Percentiles rank a stretch among this genome's conserved stretches.
Evolutionary conservation across 352 stramenopile genomes (phyloP).

Genomic region (Globisporangium okanoganense): DNA sequence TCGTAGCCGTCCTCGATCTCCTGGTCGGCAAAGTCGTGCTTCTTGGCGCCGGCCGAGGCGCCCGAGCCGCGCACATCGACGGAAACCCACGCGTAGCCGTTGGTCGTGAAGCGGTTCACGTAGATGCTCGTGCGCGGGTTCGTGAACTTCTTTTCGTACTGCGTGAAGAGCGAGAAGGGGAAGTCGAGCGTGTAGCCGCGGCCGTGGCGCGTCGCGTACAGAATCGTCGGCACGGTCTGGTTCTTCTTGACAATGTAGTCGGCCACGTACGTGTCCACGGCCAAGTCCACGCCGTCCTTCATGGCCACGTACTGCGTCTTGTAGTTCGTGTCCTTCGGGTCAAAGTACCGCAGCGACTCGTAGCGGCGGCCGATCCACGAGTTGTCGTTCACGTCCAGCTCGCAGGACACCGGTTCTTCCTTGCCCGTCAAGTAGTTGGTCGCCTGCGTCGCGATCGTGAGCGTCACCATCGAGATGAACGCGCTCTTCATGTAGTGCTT

Average conservation of each 20-base stretch:
- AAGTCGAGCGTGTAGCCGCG: slow-evolving; percentile 80
- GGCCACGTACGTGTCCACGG: slow-evolving; percentile 69
- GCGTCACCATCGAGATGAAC: slow-evolving; percentile 71
- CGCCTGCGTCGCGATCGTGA: slow-evolving; percentile 50
- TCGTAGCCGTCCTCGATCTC: slow-evolving; percentile 75
- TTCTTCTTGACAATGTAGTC: slow-evolving; percentile 59
- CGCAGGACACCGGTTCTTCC: slow-evolving; percentile 56
- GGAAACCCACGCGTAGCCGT: slow-evolving; percentile 71
- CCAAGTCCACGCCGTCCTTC: slow-evolving; percentile 64
- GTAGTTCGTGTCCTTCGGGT: slow-evolving; percentile 65
- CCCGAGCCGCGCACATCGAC: slow-evolving; percentile 80
- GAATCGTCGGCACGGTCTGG: slow-evolving; percentile 56
- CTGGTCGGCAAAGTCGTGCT: slow-evolving; percentile 61
- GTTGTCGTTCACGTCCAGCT: slow-evolving; percentile 69
- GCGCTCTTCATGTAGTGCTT: slow-evolving; percentile 74
- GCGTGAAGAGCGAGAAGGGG: slow-evolving; percentile 67
- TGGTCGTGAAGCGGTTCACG: slow-evolving; percentile 65
- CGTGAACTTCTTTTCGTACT: slow-evolving; percentile 71
- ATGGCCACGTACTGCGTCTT: slow-evolving; percentile 73
- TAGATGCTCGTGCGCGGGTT: slow-evolving; percentile 76
- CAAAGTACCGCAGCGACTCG: slow-evolving; percentile 71
- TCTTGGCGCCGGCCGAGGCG: slow-evolving; percentile 61
- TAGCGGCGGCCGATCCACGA: slow-evolving; percentile 65
- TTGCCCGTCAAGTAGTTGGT: slow-evolving; percentile 59
- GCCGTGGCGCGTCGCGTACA: slow-evolving; percentile 76